Evolutionary conservation across 139 green algal species (phyloP), one percentile per base, ranked within the genome.

Genomic region (Closterium sp.): DNA sequence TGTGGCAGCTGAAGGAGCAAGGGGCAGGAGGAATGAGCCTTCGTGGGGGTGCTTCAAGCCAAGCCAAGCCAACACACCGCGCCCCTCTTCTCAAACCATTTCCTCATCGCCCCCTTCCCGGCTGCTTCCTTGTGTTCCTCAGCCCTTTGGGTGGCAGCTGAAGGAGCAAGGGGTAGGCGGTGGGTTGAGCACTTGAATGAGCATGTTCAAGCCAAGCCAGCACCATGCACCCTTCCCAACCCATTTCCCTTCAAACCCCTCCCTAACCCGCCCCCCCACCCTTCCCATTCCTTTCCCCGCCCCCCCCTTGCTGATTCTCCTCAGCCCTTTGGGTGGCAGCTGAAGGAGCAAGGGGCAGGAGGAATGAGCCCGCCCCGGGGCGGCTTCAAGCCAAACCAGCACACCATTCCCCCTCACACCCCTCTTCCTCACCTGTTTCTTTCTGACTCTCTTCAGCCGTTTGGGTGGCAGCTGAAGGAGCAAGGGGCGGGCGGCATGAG

Each of bases 401-500:
- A 38, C 32, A 38, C 32, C 32, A 38, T 38, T 0, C n/a, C 31
- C 79, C 79, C 79, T 87, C 22, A 29, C 19, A 3, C 85, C 9
- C 85, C 21, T 30, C 3, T 34, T 30, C 2, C 5, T 87, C 9
- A 3, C 28, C 85, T 27, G 5, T 24, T 24, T 30, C n/a, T 24
- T 87, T 9, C 22, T 34, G 2, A 17, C 28, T 31, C 17, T 30
- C 79, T 17, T 87, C 91, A 94, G 91, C 42, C 42, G 6, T 28
- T 91, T 27, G 38, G 38, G 1, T 94, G 92, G 92, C 27, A 93
- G 38, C 90, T 94, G 30, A 94, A 94, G 88, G 22, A 90, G 38
- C 91, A 91, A 89, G 27, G 27, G 11, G 31, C 42, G 0, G 92
- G 85, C 0, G 86, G 92, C 9, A 70, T 86, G 27, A 94, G 62